phyloP scores from a whole-genome alignment of 1,284 basidiomycete species.

The Cutaneotrichosporon mucoides region DNA sequence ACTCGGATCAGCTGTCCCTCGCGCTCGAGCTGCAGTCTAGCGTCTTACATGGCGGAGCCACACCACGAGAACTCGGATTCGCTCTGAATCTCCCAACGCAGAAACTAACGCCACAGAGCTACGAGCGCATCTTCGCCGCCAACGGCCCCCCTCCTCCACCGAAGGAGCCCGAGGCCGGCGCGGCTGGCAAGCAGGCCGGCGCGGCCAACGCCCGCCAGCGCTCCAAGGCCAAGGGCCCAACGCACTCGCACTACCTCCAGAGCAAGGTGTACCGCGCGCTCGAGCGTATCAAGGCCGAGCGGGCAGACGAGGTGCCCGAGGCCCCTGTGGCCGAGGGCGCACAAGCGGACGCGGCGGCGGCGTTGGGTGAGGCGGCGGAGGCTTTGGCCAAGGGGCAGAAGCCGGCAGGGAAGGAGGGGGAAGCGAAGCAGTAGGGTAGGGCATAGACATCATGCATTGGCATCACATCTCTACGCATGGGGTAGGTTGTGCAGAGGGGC shows the following conservation, averaged over 20 bases:
- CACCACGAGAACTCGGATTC: background rate
- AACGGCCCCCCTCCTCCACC: constrained; percentile 65
- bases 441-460: constrained; percentile 6
- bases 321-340: constrained; percentile 17
- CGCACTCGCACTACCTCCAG: constrained; percentile 84
- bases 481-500: background rate
- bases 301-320: constrained; percentile 13
- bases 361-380: constrained; percentile 16
- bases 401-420: background rate
- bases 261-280: constrained; percentile 92
- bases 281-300: constrained; percentile 67
- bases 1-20: too few relatives aligned
- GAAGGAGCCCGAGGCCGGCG: constrained; percentile 50
- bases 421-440: constrained; percentile 1
- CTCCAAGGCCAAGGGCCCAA: constrained; percentile 29
- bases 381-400: constrained; percentile 15
- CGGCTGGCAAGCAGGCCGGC: constrained; percentile 5
- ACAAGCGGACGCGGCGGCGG: constrained; percentile 11
- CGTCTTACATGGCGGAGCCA: too few relatives aligned
- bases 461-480: constrained; percentile 1
- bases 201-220: constrained; percentile 7
- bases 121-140: constrained; percentile 86
- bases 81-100: background rate
- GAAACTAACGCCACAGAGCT: constrained; percentile 59
- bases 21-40: too few relatives aligned